Evolutionary conservation across 1,284 basidiomycete species (phyloP), one percentile per base, ranked within the genome.

Genomic region (Fomitiporia mediterranea): DNA sequence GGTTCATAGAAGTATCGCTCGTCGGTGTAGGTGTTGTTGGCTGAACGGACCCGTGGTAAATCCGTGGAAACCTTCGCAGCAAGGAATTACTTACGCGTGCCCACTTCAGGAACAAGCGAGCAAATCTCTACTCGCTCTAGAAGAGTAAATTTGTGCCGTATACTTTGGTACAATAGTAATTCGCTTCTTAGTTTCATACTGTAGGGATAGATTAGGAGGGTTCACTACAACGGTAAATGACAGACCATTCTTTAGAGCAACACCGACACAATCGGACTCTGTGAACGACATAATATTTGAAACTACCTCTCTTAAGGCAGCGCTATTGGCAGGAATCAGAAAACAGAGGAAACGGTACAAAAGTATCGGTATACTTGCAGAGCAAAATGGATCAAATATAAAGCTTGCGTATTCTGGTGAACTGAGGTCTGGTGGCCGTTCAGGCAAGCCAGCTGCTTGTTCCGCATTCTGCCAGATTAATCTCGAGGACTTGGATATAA

Each of bases 401-500:
- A 56, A 28, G 27, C 48, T 51, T 19, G 54, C 54, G 30, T 49
- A 56, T 19, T 56, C 46, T 19, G 54, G 46, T 17, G 11, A 38
- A 25, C 28, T 50, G n/a, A 56, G 48, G 28, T 56, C 46, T 19
- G 34, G 23, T 21, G 54, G 54, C 11, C 44, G 40, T 7, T 25
- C 17, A 3, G 54, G 54, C 38, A 56, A n/a, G 2, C n/a, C n/a
- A 38, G 50, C 3, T 21, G 23, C 38, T 15, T 25, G 21, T 27
- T 44, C 42, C 4, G 53, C 53, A 11, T 19, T 27, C 21, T 21
- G 23, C 54, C 54, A 56, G 1, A 50, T 49, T 13, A n/a, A 4
- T 23, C 11, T 38, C 4, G 54, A 56, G 27, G 21, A 11, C 21
- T 50, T 49, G 35, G 54, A 56, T 44, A 56, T 56, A 2, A 56